phyloP scores from a whole-genome alignment of 371 early-diverging fungal genomes.

The Circinella minor region DNA sequence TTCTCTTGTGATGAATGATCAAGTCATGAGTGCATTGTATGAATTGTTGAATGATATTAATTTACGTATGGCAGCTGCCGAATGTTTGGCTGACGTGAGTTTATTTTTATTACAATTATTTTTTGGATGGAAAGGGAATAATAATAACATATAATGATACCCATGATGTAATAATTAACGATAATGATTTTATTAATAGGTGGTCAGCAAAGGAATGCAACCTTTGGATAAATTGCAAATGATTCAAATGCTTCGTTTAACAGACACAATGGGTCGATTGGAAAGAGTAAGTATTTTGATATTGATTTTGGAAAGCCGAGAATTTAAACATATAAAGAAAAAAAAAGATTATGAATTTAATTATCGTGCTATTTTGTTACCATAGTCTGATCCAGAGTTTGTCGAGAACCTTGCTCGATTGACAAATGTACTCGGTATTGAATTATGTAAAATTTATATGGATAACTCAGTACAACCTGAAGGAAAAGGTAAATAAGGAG shows the following conservation, averaged over 20 bases:
- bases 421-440: conserved; percentile 82
- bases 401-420: conserved; percentile 83
- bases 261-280: conserved; percentile 64
- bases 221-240: conserved; percentile 86
- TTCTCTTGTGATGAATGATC: conserved; percentile 83
- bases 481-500: conserved; percentile 34
- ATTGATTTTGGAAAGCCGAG: no score
- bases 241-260: conserved; percentile 78
- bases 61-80: conserved; percentile 77
- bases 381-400: conserved; percentile 74
- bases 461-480: conserved; percentile 50
- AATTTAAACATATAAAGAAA: background rate
- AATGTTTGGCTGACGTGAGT: conserved; percentile 75
- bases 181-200: conserved; percentile 25
- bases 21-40: conserved; percentile 80
- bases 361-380: background rate
- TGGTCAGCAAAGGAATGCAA: conserved; percentile 92
- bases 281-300: conserved; percentile 43
- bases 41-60: conserved; percentile 63
- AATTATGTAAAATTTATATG: conserved; percentile 80
- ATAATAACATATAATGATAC: no score
- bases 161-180: no score
- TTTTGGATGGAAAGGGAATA: background rate
- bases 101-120: background rate
- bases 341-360: no score